Percentiles rank a stretch among this genome's conserved stretches.
Evolutionary conservation across 305 asterid species (phyloP).

Genomic region (Plantago lanceolata): DNA sequence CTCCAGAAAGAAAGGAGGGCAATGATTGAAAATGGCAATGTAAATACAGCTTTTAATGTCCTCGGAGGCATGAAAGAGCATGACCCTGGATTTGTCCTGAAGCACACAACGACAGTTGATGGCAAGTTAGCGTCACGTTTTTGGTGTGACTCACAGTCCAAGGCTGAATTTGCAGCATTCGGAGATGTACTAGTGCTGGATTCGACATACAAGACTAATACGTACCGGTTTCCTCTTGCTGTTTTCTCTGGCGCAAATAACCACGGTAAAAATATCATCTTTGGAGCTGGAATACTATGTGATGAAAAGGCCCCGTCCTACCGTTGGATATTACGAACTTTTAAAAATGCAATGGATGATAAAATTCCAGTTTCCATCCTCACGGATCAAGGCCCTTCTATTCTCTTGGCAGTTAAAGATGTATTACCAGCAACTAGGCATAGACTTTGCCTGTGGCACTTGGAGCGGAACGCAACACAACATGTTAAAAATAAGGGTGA

Average conservation of each 20-base stretch:
- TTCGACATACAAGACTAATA: conserved; percentile 1
- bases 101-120: background rate
- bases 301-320: background rate
- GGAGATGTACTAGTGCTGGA: background rate
- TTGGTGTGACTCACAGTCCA: background rate
- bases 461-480: too few species aligned
- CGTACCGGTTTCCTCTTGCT: background rate
- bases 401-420: conserved; percentile 5
- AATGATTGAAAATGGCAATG: background rate
- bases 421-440: background rate
- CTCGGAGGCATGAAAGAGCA: background rate
- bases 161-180: background rate
- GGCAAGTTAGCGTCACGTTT: background rate
- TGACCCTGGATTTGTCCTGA: background rate
- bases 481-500: too few species aligned
- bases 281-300: background rate
- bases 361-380: background rate
- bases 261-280: background rate
- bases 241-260: background rate
- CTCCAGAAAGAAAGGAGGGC: background rate
- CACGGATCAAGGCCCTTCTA: background rate
- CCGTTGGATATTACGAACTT: background rate
- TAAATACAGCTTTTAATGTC: background rate
- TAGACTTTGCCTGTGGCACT: too few species aligned
- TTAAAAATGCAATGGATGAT: background rate